These are phyloP conservation scores for Botryotinia globosa DNA, from an alignment of 2,329 filamentous ascomycete species.

Conservation along the genomic window DNA sequence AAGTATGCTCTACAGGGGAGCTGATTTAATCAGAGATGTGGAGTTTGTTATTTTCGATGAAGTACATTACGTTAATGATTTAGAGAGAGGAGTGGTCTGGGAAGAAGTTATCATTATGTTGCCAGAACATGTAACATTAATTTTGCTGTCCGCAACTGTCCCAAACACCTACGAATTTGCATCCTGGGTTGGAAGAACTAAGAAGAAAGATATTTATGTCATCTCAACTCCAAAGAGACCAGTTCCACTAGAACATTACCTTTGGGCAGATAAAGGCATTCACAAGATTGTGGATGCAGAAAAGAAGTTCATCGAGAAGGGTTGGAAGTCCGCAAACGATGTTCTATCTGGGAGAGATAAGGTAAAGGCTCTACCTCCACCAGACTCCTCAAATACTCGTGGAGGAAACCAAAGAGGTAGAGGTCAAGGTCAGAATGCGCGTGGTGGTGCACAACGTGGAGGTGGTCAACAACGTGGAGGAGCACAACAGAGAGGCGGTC, in stretches of 20 bases:
- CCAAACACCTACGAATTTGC: conserved; percentile 98
- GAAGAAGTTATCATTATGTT: conserved; percentile 99
- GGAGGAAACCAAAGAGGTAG: conserved; percentile 53
- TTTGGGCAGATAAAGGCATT: conserved; percentile 92
- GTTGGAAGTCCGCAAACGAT: conserved; percentile 92
- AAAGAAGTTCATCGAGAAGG: conserved; percentile 86
- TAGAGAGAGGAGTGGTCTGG: conserved; percentile 95
- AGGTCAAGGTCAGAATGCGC: conserved; percentile 46
- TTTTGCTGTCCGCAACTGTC: conserved; percentile 91
- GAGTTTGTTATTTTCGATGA: conserved; percentile 99
- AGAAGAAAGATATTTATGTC: conserved; percentile 98
- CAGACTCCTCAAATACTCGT: conserved; percentile 37
- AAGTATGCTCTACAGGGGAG: conserved; percentile 96
- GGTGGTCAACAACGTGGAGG: conserved; percentile 47
- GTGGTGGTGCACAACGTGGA: conserved; percentile 50
- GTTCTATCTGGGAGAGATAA: conserved; percentile 81
- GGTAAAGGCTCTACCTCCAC: conserved; percentile 49
- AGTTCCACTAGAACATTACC: conserved; percentile 90
- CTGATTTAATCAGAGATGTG: conserved; percentile 92
- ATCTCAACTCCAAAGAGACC: conserved; percentile 96
- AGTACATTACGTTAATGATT: conserved; percentile 97
- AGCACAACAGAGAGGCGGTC: conserved; percentile 50
- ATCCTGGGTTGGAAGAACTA: conserved; percentile 96
- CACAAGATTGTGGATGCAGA: conserved; percentile 92
- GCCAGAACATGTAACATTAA: conserved; percentile 93